phyloP scores from a whole-genome alignment of 257 asterid genomes.

The Salvia hispanica region DNA sequence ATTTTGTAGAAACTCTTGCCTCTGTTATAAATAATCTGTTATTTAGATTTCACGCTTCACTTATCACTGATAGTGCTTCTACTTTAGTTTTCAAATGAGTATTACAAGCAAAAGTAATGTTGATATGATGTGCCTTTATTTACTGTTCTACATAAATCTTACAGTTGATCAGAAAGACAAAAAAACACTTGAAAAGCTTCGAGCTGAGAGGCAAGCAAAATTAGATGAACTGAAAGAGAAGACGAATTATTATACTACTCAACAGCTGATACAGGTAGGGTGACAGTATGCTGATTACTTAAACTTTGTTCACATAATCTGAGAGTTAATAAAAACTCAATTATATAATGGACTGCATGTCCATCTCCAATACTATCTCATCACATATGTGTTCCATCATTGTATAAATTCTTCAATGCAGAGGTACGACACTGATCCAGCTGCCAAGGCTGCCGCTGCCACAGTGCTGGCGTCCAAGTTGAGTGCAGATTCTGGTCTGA shows the following conservation, averaged over 20 bases:
- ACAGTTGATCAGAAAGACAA: conserved; percentile 80
- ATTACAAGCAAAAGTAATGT: neutral
- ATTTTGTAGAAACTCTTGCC: conserved; percentile 8
- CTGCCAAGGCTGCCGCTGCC: conserved; percentile 89
- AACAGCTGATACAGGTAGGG: conserved; percentile 86
- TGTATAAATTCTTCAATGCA: conserved; percentile 40
- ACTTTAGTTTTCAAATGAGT: conserved; percentile 3
- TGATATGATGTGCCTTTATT: conserved; percentile 6
- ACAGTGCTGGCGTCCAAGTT: conserved; percentile 77
- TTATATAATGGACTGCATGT: neutral
- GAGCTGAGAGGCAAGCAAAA: conserved; percentile 82
- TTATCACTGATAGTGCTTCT: neutral
- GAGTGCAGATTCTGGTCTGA: conserved; percentile 76
- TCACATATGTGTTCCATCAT: conserved; percentile 24
- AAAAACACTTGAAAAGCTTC: conserved; percentile 72
- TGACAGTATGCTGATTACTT: neutral
- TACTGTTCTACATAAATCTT: conserved; percentile 9
- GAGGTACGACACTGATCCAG: conserved; percentile 87
- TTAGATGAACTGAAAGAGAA: conserved; percentile 91
- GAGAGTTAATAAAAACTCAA: neutral
- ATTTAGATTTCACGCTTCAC: neutral
- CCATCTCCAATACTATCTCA: conserved; percentile 1
- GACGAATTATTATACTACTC: conserved; percentile 81
- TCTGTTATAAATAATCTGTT: neutral
- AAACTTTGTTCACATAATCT: neutral